Percentiles rank a stretch among this genome's conserved stretches.
These are phyloP conservation scores for Monosporozyma solicola DNA, from an alignment of 805 yeast genomes.

Conservation along the genomic window DNA sequence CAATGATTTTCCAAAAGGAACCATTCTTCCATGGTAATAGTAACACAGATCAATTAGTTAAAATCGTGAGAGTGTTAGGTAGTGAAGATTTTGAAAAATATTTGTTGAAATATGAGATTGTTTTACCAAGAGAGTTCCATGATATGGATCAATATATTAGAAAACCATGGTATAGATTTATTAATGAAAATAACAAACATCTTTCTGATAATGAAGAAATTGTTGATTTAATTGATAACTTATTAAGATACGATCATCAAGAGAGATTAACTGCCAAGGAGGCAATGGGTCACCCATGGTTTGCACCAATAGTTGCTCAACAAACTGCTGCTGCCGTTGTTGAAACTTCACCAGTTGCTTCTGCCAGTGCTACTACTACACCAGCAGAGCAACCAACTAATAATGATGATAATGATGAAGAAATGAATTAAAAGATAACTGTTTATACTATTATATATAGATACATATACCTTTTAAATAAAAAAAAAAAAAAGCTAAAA, in stretches of 20 bases:
- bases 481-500: not conserved
- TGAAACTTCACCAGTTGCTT: not conserved
- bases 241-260: slow-evolving; percentile 80
- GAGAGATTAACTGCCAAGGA: slow-evolving; percentile 82
- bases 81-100: slow-evolving; percentile 69
- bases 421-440: not conserved
- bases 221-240: slow-evolving; percentile 69
- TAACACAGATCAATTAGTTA: slow-evolving; percentile 83
- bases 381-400: not conserved
- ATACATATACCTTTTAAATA: not conserved
- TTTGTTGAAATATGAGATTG: slow-evolving; percentile 60
- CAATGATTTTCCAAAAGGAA: slow-evolving; percentile 81
- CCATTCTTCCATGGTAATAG: slow-evolving; percentile 90
- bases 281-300: slow-evolving; percentile 59
- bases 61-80: slow-evolving; percentile 81
- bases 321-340: not conserved
- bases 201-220: slow-evolving; percentile 57
- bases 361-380: not conserved
- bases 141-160: slow-evolving; percentile 67
- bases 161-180: slow-evolving; percentile 79
- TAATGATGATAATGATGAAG: not conserved
- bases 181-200: slow-evolving; percentile 59
- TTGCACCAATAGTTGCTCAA: slow-evolving; percentile 13
- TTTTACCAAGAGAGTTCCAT: slow-evolving; percentile 66
- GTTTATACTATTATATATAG: not conserved